A percentile compares a stretch with the other conserved stretches of the same genome.
Evolutionary conservation across 2,329 filamentous ascomycete genomes (phyloP).

Genomic region (Aureobasidium leucospermi): DNA sequence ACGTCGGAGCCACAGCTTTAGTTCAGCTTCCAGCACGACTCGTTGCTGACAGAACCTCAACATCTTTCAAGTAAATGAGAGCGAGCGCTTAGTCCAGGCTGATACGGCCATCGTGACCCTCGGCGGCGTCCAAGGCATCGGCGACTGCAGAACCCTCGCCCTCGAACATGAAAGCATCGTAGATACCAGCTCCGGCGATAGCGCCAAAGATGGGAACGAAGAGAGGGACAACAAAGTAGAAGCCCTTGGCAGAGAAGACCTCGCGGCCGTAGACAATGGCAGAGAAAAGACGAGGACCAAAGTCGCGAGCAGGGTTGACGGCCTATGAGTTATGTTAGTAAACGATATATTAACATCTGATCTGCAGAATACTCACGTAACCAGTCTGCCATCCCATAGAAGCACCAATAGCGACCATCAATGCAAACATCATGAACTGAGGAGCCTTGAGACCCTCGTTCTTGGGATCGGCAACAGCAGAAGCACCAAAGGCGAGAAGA

Average conservation of each 20-base stretch:
- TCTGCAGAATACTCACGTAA: neutral
- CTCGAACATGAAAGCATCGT: constrained; percentile 14
- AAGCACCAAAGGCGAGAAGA: neutral
- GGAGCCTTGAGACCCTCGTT: neutral
- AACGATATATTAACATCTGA: too few species aligned
- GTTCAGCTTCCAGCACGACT: too few species aligned
- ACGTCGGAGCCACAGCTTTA: too few species aligned
- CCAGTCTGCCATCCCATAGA: constrained; percentile 13
- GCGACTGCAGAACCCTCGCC: constrained; percentile 3
- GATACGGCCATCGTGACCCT: neutral
- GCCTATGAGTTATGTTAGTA: neutral
- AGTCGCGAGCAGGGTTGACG: constrained; percentile 11
- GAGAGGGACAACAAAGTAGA: constrained; percentile 4
- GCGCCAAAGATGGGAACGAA: constrained; percentile 3
- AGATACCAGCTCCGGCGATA: constrained; percentile 1
- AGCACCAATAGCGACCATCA: constrained; percentile 11
- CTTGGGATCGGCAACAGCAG: neutral
- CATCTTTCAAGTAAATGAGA: too few species aligned
- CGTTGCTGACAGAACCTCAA: too few species aligned
- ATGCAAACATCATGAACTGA: neutral
- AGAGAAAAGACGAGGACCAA: constrained; percentile 4
- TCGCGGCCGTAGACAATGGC: constrained; percentile 13
- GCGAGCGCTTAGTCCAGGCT: neutral
- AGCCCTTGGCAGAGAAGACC: constrained; percentile 7
- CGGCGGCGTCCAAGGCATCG: constrained; percentile 2